Evolutionary conservation across 306 rosid species (phyloP), one percentile per base, ranked within the genome.

Genomic region (Corylus avellana): DNA sequence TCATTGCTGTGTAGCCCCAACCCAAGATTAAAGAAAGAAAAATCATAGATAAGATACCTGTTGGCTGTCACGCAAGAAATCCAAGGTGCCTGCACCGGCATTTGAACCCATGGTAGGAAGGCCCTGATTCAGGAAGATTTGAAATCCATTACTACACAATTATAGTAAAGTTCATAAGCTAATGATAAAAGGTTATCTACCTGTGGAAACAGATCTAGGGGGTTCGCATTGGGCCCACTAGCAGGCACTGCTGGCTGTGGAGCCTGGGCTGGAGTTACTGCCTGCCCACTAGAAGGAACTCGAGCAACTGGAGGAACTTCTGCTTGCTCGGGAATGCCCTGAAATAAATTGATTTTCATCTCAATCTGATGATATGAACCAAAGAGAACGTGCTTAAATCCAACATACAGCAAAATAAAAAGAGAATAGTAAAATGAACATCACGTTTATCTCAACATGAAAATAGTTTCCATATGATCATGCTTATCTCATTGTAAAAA

Each of bases 251-350:
- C 88, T 9, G 88, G 80, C 73, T 81, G 97, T 18, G 91, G 88
- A 85, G 97, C 78, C 73, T 84, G 91, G 63, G 86, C 79, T 4
- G 91, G 78, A 84, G 90, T 78, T 29, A 85, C 75, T 11, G 88
- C 90, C 75, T 79, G 92, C 16, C 77, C 83, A 67, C 88, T 61
- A 75, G 87, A 84, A 75, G 94, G 94, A 37, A 58, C 88, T 75
- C 37, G 86, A 32, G 90, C 81, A 37, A 82, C 86, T 77, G 84
- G 86, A 73, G 97, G 92, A 80, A 79, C 91, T 75, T 91, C 97
- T 70, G 93, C 92, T 91, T 90, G 96, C 81, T 92, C 98, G 0
- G 98, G 98, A 56, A 95, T 95, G 54, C 98, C 98, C 98, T 95
- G 62, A n/a, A 32, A 32, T 46, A 11, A 14, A 42, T 68, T 42